Evolutionary conservation across 352 stramenopile genomes (phyloP).

Genomic region (Pilasporangium apinafurcum): DNA sequence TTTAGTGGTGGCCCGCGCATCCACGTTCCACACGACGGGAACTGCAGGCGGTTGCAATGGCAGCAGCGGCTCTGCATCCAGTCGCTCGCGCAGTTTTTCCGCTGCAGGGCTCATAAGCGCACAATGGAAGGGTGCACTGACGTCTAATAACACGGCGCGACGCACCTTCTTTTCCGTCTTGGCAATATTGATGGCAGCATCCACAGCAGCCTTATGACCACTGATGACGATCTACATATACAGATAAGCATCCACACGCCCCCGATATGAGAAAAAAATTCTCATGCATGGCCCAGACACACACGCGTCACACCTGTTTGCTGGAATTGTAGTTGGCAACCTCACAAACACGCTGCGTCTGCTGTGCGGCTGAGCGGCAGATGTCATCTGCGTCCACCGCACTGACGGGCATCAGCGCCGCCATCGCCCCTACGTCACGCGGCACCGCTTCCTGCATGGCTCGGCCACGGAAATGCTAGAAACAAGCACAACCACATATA

Average conservation of each 20-base stretch:
- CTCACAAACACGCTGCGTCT: conserved; percentile 43
- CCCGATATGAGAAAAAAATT: neutral
- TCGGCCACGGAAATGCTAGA: conserved; percentile 50
- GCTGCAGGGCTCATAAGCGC: conserved; percentile 67
- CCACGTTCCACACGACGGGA: conserved; percentile 82
- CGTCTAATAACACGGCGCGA: conserved; percentile 61
- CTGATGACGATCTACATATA: conserved; percentile 77
- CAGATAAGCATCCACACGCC: neutral
- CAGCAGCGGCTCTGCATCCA: conserved; percentile 23
- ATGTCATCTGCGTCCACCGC: conserved; percentile 43
- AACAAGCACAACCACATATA: neutral
- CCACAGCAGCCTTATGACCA: conserved; percentile 40
- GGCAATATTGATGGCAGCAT: conserved; percentile 40
- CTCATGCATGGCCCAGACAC: neutral
- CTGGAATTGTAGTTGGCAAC: conserved; percentile 88
- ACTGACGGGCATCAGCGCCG: conserved; percentile 64
- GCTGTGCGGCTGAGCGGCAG: conserved; percentile 28
- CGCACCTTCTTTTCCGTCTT: conserved; percentile 68
- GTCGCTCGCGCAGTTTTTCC: conserved; percentile 26
- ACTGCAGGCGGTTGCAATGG: conserved; percentile 26
- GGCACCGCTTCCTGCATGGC: conserved; percentile 67
- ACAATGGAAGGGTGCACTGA: conserved; percentile 85
- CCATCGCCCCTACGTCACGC: conserved; percentile 56
- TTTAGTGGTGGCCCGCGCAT: conserved; percentile 37
- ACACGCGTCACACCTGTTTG: conserved; percentile 44